phyloP scores from a whole-genome alignment of 768 basidiomycete genomes.

The Tricholomella constricta region DNA sequence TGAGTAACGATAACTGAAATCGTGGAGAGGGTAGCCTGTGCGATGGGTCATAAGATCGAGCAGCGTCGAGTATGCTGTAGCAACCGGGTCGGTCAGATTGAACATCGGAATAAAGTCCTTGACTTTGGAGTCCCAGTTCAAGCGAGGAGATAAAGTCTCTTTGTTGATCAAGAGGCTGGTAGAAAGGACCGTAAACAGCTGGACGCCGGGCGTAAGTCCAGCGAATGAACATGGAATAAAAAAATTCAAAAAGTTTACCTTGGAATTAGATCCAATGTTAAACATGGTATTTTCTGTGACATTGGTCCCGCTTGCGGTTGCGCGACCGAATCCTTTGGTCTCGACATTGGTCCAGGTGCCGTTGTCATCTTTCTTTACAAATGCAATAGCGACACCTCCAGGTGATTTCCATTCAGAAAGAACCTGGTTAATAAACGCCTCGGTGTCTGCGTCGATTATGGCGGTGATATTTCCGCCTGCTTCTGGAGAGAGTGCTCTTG shows the following conservation, averaged over 20 bases:
- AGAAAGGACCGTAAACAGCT: conserved; percentile 27
- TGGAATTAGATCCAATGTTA: conserved; percentile 33
- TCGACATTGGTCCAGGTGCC: conserved; percentile 20
- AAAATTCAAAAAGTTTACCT: conserved; percentile 15
- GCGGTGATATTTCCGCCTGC: background rate
- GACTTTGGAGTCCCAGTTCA: conserved; percentile 28
- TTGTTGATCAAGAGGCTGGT: conserved; percentile 28
- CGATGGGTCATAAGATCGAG: conserved; percentile 29
- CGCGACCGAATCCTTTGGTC: conserved; percentile 32
- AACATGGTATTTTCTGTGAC: conserved; percentile 29
- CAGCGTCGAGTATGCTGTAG: conserved; percentile 23
- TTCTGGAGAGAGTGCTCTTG: background rate
- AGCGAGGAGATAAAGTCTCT: conserved; percentile 23
- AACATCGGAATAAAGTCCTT: conserved; percentile 23
- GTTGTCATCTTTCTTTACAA: background rate
- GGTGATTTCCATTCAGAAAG: conserved; percentile 8
- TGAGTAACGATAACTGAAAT: conserved; percentile 14
- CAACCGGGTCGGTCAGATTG: conserved; percentile 25
- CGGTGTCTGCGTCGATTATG: background rate
- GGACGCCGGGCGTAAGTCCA: background rate
- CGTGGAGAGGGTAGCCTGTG: conserved; percentile 28
- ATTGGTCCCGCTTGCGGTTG: conserved; percentile 23
- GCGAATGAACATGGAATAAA: too few species aligned
- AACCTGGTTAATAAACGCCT: conserved; percentile 3
- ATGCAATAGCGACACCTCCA: conserved; percentile 4